Percentiles rank a stretch among this genome's conserved stretches.
Conservation (phyloP, 768 basidiomycete genomes). For the Piloderma croceum region DNA sequence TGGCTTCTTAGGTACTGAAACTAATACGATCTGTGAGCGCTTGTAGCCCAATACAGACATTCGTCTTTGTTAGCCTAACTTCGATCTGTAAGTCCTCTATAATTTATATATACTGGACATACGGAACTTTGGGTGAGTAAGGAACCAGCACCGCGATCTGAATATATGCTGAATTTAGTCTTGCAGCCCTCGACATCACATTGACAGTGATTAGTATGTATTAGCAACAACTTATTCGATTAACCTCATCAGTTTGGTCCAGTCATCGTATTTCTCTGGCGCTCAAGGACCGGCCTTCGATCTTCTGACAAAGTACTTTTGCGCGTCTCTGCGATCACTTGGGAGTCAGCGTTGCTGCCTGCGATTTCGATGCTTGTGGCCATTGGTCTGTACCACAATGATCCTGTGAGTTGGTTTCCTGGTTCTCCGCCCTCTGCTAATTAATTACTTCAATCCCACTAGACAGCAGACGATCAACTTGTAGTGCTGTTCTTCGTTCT, state of each 20-base stretch:
- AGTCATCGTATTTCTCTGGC: constrained; percentile 41
- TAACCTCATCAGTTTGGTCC: not conserved
- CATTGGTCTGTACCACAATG: constrained; percentile 22
- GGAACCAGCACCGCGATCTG: no score
- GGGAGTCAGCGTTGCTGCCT: constrained; percentile 33
- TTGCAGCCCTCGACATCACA: constrained; percentile 35
- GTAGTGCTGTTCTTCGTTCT: constrained; percentile 44
- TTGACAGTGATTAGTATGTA: constrained; percentile 35
- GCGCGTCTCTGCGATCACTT: constrained; percentile 37
- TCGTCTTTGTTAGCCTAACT: no score
- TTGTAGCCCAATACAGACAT: no score
- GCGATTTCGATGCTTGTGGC: constrained; percentile 28
- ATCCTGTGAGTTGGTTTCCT: constrained; percentile 25
- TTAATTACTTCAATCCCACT: constrained; percentile 12
- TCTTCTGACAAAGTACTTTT: constrained; percentile 37
- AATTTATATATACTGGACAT: no score
- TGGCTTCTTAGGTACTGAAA: no score
- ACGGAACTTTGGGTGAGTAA: no score
- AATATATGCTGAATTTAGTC: no score
- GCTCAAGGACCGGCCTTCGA: constrained; percentile 30
- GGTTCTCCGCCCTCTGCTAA: not conserved
- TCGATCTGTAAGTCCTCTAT: no score
- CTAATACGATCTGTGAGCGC: no score
- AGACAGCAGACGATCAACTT: constrained; percentile 32
- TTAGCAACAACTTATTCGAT: not conserved